Percentiles rank a stretch among this genome's conserved stretches.
These are phyloP conservation scores for Pleurotus citrinopileatus DNA, from an alignment of 768 basidiomycete genomes.

Conservation along the genomic window DNA sequence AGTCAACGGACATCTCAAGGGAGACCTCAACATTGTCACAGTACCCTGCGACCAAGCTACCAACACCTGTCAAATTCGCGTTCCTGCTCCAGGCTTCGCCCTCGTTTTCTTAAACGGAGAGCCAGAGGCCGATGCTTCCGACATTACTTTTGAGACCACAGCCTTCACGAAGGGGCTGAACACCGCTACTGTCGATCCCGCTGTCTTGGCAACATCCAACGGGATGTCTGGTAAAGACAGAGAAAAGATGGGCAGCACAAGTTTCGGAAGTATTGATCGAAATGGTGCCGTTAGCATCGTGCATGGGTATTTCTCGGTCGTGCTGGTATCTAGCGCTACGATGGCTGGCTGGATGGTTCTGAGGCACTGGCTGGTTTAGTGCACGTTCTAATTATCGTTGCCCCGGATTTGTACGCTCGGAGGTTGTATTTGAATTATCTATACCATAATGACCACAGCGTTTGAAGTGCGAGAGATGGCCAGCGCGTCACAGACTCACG, in stretches of 20 bases:
- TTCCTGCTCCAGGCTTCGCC: constrained; percentile 66
- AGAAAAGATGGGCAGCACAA: constrained; percentile 28
- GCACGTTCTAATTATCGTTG: too few species aligned
- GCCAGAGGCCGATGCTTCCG: constrained; percentile 28
- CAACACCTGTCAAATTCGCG: constrained; percentile 54
- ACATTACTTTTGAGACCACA: constrained; percentile 53
- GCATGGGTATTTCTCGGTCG: neutral
- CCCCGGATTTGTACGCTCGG: too few species aligned
- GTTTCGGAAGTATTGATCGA: constrained; percentile 20
- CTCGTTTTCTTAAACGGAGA: constrained; percentile 62
- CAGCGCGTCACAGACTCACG: too few species aligned
- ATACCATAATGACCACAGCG: too few species aligned
- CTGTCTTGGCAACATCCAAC: constrained; percentile 53
- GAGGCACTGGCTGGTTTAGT: neutral
- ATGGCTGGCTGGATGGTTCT: neutral
- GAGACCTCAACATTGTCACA: constrained; percentile 46
- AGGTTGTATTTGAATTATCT: too few species aligned
- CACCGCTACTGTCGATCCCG: constrained; percentile 53
- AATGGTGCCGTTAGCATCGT: neutral
- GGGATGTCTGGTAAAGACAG: constrained; percentile 30
- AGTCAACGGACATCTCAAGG: constrained; percentile 50
- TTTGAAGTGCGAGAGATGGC: too few species aligned
- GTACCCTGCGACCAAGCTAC: constrained; percentile 51
- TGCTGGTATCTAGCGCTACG: neutral
- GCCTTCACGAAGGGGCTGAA: constrained; percentile 51